Evolutionary conservation across 1,284 basidiomycete species (phyloP).

Genomic region (Ceratobasidium sp.): DNA sequence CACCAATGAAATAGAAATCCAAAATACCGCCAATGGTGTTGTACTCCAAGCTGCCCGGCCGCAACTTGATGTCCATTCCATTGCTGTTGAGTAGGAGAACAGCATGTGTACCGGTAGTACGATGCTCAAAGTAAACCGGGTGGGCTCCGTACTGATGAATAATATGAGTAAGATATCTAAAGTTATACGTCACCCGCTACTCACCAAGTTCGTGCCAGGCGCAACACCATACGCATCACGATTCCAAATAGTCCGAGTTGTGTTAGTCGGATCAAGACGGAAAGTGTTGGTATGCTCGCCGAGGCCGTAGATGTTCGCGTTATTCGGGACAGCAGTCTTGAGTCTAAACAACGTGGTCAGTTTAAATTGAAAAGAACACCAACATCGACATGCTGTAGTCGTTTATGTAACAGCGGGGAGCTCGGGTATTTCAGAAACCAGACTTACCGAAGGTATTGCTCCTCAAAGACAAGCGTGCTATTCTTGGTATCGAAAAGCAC

Average conservation of each 20-base stretch:
- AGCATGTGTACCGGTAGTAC: conserved; percentile 70
- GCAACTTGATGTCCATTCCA: conserved; percentile 78
- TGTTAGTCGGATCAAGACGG: conserved; percentile 68
- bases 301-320: conserved; percentile 80
- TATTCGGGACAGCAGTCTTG: conserved; percentile 55
- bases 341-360: conserved; percentile 23
- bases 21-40: conserved; percentile 75
- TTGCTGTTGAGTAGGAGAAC: conserved; percentile 75
- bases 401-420: neutral
- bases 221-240: conserved; percentile 69
- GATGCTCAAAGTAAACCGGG: conserved; percentile 75
- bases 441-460: conserved; percentile 80
- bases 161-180: neutral
- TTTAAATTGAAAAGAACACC: neutral
- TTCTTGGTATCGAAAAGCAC: conserved; percentile 74
- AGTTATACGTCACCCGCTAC: neutral
- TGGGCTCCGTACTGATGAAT: conserved; percentile 67
- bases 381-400: neutral
- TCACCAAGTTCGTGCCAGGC: conserved; percentile 30
- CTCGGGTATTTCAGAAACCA: conserved; percentile 29
- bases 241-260: conserved; percentile 73
- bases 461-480: conserved; percentile 76
- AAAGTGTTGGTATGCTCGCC: conserved; percentile 78
- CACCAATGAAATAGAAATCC: conserved; percentile 80
- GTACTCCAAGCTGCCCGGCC: conserved; percentile 67